These are phyloP conservation scores for Hypoxylon sp. DNA, from an alignment of 2,329 filamentous ascomycete species.

Conservation along the genomic window DNA sequence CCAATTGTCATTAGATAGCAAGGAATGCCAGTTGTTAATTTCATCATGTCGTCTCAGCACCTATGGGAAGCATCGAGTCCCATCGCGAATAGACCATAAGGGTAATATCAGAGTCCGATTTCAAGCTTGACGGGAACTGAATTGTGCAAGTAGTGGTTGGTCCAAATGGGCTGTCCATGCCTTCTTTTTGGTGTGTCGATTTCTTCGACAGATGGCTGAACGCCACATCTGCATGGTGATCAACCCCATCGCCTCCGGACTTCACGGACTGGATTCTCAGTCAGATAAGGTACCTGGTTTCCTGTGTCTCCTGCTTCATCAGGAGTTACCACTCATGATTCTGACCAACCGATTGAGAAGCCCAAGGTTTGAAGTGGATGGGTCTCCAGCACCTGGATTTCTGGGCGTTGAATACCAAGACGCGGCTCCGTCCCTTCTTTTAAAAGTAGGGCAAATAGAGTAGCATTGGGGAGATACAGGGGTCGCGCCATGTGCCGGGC, in stretches of 20 bases:
- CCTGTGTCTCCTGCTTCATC: neutral
- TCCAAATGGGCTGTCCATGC: neutral
- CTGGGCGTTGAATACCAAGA: slow-evolving; percentile 35
- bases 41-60: slow-evolving; percentile 1
- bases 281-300: slow-evolving; percentile 11
- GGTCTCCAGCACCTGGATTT: slow-evolving; percentile 19
- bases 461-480: slow-evolving; percentile 15
- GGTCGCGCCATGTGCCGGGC: slow-evolving; percentile 25
- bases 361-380: slow-evolving; percentile 26
- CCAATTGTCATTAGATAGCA: neutral
- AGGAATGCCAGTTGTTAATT: neutral
- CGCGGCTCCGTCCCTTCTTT: slow-evolving; percentile 30
- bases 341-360: slow-evolving; percentile 1
- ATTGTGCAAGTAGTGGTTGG: neutral
- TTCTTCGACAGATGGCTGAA: slow-evolving; percentile 8
- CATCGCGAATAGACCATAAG: neutral
- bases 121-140: neutral
- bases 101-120: neutral
- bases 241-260: neutral
- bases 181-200: slow-evolving; percentile 7
- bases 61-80: neutral
- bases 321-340: slow-evolving; percentile 2
- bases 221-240: slow-evolving; percentile 1
- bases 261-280: neutral
- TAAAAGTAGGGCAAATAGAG: slow-evolving; percentile 12